Evolutionary conservation across 805 yeast genomes (phyloP).

Genomic region (Candida suzukii): DNA sequence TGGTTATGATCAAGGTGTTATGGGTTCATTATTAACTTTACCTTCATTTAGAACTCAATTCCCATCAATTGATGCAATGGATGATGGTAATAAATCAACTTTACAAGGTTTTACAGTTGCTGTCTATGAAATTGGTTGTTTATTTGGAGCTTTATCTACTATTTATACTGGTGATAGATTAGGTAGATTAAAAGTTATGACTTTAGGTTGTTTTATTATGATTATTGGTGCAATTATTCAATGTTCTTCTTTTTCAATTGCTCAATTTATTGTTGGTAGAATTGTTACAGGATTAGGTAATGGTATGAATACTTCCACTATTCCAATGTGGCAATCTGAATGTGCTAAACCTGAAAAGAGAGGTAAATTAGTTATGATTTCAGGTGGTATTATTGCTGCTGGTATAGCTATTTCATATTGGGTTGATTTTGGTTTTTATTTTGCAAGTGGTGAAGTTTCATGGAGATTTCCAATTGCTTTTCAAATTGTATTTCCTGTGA

Average conservation of each 20-base stretch:
- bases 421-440: conserved; percentile 30
- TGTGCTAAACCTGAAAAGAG: conserved; percentile 24
- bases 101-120: conserved; percentile 44
- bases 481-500: conserved; percentile 18
- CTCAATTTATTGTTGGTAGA: conserved; percentile 25
- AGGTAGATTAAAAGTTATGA: conserved; percentile 34
- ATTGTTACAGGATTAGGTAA: conserved; percentile 30
- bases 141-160: conserved; percentile 34
- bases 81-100: conserved; percentile 30
- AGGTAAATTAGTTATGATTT: conserved; percentile 23
- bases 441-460: conserved; percentile 15
- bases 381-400: conserved; percentile 21
- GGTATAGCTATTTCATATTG: conserved; percentile 28
- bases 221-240: conserved; percentile 20
- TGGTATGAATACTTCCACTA: conserved; percentile 27
- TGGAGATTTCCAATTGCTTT: conserved; percentile 32
- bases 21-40: conserved; percentile 28
- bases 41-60: conserved; percentile 15
- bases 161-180: conserved; percentile 32
- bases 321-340: conserved; percentile 30
- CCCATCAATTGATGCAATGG: conserved; percentile 18
- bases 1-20: conserved; percentile 49
- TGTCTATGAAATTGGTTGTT: conserved; percentile 43
- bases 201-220: conserved; percentile 30
- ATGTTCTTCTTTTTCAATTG: conserved; percentile 15